These are phyloP conservation scores for Catharanthus roseus DNA, from an alignment of 257 asterid species.

Conservation along the genomic window DNA sequence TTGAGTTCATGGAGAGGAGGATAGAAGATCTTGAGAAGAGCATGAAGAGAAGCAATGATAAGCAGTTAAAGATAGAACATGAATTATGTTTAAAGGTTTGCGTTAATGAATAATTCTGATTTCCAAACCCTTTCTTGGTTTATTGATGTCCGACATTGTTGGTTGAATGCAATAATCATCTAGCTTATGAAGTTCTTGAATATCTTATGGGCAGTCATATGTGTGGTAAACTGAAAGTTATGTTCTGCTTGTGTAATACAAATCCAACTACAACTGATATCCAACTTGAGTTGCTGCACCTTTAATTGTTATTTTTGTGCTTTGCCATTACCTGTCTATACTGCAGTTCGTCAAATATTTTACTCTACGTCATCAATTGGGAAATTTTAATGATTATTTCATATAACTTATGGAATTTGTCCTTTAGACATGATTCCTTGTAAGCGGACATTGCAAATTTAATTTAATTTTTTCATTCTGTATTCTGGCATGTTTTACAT, in stretches of 20 bases:
- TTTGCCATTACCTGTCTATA: neutral
- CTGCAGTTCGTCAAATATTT: neutral
- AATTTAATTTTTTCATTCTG: neutral
- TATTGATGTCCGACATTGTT: neutral
- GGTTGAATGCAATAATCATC: neutral
- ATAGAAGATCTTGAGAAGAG: slow-evolving; percentile 96
- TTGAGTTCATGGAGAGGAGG: slow-evolving; percentile 81
- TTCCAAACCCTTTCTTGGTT: neutral
- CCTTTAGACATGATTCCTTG: too few relatives aligned
- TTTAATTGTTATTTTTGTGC: neutral
- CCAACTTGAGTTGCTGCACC: neutral
- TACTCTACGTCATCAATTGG: neutral
- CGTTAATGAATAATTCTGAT: slow-evolving; percentile 3
- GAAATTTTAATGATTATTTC: neutral
- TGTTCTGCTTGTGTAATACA: neutral
- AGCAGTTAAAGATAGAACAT: slow-evolving; percentile 85
- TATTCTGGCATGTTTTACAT: too few relatives aligned
- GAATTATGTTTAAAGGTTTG: slow-evolving; percentile 78
- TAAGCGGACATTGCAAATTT: too few relatives aligned
- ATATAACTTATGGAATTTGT: too few relatives aligned
- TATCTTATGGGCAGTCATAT: neutral
- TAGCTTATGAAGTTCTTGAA: neutral
- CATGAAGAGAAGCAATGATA: slow-evolving; percentile 99
- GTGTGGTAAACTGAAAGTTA: neutral
- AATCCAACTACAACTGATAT: neutral